Conservation (phyloP, 805 yeast species). For the Nematodospora valgi region DNA sequence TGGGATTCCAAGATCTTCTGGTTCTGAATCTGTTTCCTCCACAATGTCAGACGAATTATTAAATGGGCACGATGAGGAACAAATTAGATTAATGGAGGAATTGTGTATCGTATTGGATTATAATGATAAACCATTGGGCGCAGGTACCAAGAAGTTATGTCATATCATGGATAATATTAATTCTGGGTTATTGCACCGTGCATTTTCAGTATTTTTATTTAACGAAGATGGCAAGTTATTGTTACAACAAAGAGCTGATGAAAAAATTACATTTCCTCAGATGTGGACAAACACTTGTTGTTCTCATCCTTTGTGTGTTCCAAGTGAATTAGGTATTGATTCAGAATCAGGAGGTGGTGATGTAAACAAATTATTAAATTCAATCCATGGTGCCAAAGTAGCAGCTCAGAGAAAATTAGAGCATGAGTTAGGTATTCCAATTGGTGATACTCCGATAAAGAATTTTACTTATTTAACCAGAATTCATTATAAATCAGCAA, state of each 20-base stretch:
- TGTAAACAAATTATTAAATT: conserved; percentile 44
- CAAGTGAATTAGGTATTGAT: conserved; percentile 66
- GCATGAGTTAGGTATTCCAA: conserved; percentile 86
- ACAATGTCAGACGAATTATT: conserved; percentile 44
- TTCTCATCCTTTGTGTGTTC: conserved; percentile 90
- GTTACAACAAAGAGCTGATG: conserved; percentile 93
- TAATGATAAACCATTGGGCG: conserved; percentile 84
- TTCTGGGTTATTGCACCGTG: conserved; percentile 86
- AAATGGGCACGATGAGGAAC: conserved; percentile 89
- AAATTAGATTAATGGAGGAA: conserved; percentile 92
- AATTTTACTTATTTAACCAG: conserved; percentile 82
- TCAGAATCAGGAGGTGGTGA: conserved; percentile 12
- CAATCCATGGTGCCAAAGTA: conserved; percentile 72
- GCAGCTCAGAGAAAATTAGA: conserved; percentile 92
- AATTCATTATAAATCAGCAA: conserved; percentile 87
- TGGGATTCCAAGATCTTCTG: conserved; percentile 49
- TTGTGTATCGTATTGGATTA: conserved; percentile 90
- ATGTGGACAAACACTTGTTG: conserved; percentile 99
- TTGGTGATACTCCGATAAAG: conserved; percentile 56
- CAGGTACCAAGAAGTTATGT: conserved; percentile 89
- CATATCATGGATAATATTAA: conserved; percentile 86
- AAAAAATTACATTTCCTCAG: conserved; percentile 92
- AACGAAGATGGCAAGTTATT: conserved; percentile 71
- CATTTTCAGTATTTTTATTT: conserved; percentile 93
- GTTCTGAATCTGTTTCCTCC: conserved; percentile 29